A percentile compares a stretch with the other conserved stretches of the same genome.
These are phyloP conservation scores for Apodospora peruviana DNA, from an alignment of 495 filamentous ascomycete genomes.

Conservation along the genomic window DNA sequence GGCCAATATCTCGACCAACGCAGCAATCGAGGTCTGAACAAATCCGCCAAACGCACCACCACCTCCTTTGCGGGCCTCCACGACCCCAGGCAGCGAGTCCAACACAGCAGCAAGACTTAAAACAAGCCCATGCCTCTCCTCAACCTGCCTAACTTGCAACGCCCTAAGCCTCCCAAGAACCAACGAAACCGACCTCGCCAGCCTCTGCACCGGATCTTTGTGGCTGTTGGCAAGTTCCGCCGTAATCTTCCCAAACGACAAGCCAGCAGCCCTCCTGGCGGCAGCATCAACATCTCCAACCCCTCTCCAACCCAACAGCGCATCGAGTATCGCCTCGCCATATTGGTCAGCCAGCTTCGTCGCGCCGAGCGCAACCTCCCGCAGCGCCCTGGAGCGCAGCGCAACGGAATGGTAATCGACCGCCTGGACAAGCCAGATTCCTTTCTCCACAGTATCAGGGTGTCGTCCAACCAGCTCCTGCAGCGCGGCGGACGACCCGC, in stretches of 20 bases:
- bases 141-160: slow-evolving; percentile 54
- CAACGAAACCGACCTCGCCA: slow-evolving; percentile 21
- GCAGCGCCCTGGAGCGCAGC: slow-evolving; percentile 73
- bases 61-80: background rate
- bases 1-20: slow-evolving; percentile 25
- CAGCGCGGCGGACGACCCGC: slow-evolving; percentile 86
- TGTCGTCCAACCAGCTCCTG: slow-evolving; percentile 94
- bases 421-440: slow-evolving; percentile 77
- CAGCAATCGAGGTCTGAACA: slow-evolving; percentile 8
- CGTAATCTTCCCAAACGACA: slow-evolving; percentile 58
- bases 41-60: slow-evolving; percentile 7
- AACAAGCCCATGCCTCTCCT: slow-evolving; percentile 63
- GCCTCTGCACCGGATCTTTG: slow-evolving; percentile 17
- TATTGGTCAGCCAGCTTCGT: slow-evolving; percentile 61
- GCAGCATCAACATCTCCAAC: slow-evolving; percentile 68
- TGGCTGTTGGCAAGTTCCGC: slow-evolving; percentile 24
- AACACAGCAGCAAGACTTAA: slow-evolving; percentile 51
- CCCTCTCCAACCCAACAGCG: slow-evolving; percentile 82
- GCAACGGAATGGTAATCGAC: slow-evolving; percentile 94
- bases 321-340: slow-evolving; percentile 61
- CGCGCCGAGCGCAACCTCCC: slow-evolving; percentile 63
- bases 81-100: slow-evolving; percentile 26
- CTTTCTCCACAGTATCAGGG: slow-evolving; percentile 72
- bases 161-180: slow-evolving; percentile 40
- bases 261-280: slow-evolving; percentile 66